Conservation (phyloP, 306 rosid species). For the Biancaea sappan region DNA sequence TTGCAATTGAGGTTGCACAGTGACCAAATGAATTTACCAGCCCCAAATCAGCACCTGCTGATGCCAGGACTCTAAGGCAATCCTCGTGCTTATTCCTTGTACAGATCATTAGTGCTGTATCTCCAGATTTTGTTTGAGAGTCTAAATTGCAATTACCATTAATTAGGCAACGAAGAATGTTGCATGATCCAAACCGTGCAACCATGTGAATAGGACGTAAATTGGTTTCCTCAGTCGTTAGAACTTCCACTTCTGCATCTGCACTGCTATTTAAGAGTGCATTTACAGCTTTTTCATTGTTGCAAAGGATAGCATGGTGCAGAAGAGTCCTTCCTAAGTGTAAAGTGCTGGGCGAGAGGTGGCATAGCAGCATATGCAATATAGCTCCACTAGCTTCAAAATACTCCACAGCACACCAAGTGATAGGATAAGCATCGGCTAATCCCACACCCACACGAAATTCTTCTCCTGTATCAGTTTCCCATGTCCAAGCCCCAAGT, state of each 20-base stretch:
- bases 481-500: conserved; percentile 79
- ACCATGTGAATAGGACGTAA: conserved; percentile 54
- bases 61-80: conserved; percentile 55
- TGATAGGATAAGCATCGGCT: conserved; percentile 61
- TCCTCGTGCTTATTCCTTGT: conserved; percentile 42
- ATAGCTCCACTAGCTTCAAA: conserved; percentile 66
- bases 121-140: conserved; percentile 52
- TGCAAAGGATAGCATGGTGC: conserved; percentile 66
- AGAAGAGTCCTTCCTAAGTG: conserved; percentile 66
- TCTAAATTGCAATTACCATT: conserved; percentile 45
- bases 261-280: conserved; percentile 42
- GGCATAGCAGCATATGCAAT: conserved; percentile 50
- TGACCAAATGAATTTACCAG: conserved; percentile 47
- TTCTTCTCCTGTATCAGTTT: conserved; percentile 58
- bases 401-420: conserved; percentile 81
- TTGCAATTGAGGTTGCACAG: conserved; percentile 49
- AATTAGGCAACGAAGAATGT: conserved; percentile 43
- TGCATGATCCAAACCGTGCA: conserved; percentile 41
- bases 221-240: conserved; percentile 41
- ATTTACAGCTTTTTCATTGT: conserved; percentile 47
- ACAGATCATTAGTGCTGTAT: conserved; percentile 57
- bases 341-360: conserved; percentile 42
- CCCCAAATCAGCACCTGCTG: conserved; percentile 66
- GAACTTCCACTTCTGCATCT: conserved; percentile 37
- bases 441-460: conserved; percentile 75